Evolutionary conservation across 192 early-diverging fungal species (phyloP), one percentile per base, ranked within the genome.

Genomic region (Coemansia sp.): DNA sequence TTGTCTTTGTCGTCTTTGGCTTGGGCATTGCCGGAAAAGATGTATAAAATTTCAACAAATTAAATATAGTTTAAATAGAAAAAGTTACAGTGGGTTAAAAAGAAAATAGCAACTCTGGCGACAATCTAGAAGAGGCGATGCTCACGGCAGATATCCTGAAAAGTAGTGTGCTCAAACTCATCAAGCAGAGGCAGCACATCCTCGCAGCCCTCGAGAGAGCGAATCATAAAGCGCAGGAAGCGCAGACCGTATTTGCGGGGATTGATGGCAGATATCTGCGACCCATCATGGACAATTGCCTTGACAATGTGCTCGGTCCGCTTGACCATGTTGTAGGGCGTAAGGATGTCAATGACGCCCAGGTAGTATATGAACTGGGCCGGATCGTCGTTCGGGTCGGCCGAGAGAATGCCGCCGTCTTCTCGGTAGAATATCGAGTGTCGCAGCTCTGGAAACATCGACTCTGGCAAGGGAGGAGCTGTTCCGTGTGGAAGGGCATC

Each of bases 301-400:
- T 97, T 99, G 86, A 91, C 95, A 29, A 92, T 78, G 66, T 94
- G 92, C 74, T 99, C 98, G 39, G 91, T 67, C 69, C 91, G 89
- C 81, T 99, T 99, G 54, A 87, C 78, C 34, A 88, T 74, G 77
- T 94, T 91, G 81, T 98, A 99, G 6, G 93, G 89, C 17, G 98
- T 99, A 62, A 99, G 87, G 53, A 99, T 98, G 71, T 99, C 98
- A 61, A 99, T 99, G 66, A 98, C 90, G 14, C 96, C 96, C 67
- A 99, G 87, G 72, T 95, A 98, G 83, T 99, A 99, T 9, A 98
- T 84, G 59, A 90, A 82, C 54, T 87, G 83, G 9, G 86, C 73
- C 2, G 90, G 87, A 48, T 87, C 72, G 71, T 97, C 89, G 46
- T 82, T 62, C 54, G 88, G 84, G 66, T 91, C 89, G 2, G 94